A percentile compares a stretch with the other conserved stretches of the same genome.
Conservation (phyloP, 495 filamentous ascomycete species). For the Aspergillus ellipticus region DNA sequence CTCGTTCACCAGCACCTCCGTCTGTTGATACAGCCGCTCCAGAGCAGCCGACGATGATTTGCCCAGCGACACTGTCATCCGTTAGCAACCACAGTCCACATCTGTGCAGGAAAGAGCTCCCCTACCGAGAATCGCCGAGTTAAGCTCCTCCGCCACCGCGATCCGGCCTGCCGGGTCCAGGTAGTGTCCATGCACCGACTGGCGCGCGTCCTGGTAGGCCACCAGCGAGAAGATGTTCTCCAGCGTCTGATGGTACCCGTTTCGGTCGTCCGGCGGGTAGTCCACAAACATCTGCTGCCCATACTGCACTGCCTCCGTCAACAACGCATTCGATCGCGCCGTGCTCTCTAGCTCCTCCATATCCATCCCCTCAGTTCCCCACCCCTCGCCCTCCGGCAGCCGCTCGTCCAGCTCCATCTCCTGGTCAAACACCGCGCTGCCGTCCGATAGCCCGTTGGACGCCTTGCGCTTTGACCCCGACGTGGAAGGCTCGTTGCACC, state of each 20-base stretch:
- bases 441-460: conserved; percentile 31
- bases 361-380: conserved; percentile 53
- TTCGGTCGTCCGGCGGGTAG: conserved; percentile 62
- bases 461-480: conserved; percentile 35
- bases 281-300: conserved; percentile 75
- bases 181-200: conserved; percentile 70
- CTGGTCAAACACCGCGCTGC: conserved; percentile 57
- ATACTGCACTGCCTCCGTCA: conserved; percentile 71
- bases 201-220: conserved; percentile 77
- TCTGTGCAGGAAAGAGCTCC: conserved; percentile 1
- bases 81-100: conserved; percentile 14
- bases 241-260: conserved; percentile 69
- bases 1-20: conserved; percentile 77
- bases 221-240: conserved; percentile 86
- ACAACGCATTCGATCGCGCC: conserved; percentile 50
- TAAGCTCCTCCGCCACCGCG: conserved; percentile 87
- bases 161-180: conserved; percentile 72
- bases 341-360: conserved; percentile 40
- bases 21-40: conserved; percentile 84
- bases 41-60: conserved; percentile 85
- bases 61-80: conserved; percentile 72
- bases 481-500: conserved; percentile 61
- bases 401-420: conserved; percentile 84
- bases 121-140: conserved; percentile 88
- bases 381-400: conserved; percentile 42